These are phyloP conservation scores for Plicaturopsis crispa DNA, from an alignment of 768 basidiomycete genomes.

Conservation along the genomic window DNA sequence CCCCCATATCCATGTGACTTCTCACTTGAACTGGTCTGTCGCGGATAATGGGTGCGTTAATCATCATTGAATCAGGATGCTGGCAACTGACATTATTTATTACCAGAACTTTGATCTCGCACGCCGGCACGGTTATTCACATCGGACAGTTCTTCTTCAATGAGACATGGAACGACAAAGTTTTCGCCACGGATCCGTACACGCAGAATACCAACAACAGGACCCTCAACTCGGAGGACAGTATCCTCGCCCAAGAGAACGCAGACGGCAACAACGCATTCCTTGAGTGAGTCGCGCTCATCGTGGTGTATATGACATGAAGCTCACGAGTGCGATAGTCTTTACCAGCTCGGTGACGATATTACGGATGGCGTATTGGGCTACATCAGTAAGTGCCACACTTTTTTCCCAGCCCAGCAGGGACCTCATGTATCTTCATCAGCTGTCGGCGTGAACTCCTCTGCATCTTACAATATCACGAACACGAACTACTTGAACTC, in stretches of 20 bases:
- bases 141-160: constrained; percentile 33
- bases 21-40: constrained; percentile 21
- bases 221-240: constrained; percentile 21
- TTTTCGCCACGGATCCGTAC: constrained; percentile 20
- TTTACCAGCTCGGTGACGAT: constrained; percentile 20
- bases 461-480: constrained; percentile 10
- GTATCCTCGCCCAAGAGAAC: constrained; percentile 15
- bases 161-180: constrained; percentile 21
- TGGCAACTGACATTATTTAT: not conserved
- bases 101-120: constrained; percentile 19
- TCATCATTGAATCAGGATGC: not conserved
- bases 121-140: constrained; percentile 21
- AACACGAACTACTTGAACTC: constrained; percentile 11
- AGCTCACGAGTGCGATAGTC: no score
- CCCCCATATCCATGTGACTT: constrained; percentile 28
- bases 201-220: constrained; percentile 17
- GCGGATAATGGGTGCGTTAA: constrained; percentile 11
- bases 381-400: constrained; percentile 19
- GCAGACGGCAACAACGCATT: constrained; percentile 19
- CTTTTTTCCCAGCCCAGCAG: not conserved
- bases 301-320: no score
- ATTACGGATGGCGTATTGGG: constrained; percentile 23
- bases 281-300: no score
- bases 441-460: constrained; percentile 24
- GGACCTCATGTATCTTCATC: not conserved